Percentiles rank a stretch among this genome's conserved stretches.
Conservation (phyloP, 208 protist species). For the Leptomonas pyrrhocoris region DNA sequence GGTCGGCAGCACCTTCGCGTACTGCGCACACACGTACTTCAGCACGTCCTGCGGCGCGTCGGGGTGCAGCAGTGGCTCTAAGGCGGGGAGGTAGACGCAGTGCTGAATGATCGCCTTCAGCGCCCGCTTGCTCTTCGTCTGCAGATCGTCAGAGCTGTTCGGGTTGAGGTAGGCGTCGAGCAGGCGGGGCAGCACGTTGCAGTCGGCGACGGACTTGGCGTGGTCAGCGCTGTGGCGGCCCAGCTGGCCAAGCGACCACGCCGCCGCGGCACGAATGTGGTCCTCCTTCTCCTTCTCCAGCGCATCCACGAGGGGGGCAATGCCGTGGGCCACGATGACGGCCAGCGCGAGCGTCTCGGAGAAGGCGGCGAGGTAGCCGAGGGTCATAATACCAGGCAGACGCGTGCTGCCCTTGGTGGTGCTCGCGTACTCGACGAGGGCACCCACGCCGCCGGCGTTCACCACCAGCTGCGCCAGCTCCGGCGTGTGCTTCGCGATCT, state of each 20-base stretch:
- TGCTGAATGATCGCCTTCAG: constrained; percentile 97
- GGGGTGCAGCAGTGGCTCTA: constrained; percentile 96
- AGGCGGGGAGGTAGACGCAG: constrained; percentile 94
- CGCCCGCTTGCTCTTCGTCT: constrained; percentile 95
- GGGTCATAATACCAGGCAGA: constrained; percentile 98
- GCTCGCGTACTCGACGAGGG: constrained; percentile 97
- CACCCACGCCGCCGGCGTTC: constrained; percentile 97
- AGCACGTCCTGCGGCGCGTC: constrained; percentile 95
- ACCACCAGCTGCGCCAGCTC: constrained; percentile 98
- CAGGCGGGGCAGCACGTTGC: constrained; percentile 95
- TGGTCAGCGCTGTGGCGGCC: constrained; percentile 97
- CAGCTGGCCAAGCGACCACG: constrained; percentile 96
- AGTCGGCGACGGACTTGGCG: constrained; percentile 95
- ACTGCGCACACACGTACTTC: constrained; percentile 98
- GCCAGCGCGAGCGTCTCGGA: constrained; percentile 96
- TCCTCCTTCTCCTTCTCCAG: constrained; percentile 95
- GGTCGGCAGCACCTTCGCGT: constrained; percentile 98
- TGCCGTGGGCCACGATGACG: constrained; percentile 95
- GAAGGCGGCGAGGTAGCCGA: constrained; percentile 98
- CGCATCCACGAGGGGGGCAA: constrained; percentile 91
- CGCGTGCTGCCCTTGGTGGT: constrained; percentile 90
- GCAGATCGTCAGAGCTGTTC: constrained; percentile 94
- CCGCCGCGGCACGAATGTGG: constrained; percentile 94
- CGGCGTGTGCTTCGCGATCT: constrained; percentile 98
- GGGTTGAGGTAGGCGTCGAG: constrained; percentile 91